Evolutionary conservation across 148 eudicot species (phyloP), one percentile per base, ranked within the genome.

Genomic region (Nepenthes gracilis): DNA sequence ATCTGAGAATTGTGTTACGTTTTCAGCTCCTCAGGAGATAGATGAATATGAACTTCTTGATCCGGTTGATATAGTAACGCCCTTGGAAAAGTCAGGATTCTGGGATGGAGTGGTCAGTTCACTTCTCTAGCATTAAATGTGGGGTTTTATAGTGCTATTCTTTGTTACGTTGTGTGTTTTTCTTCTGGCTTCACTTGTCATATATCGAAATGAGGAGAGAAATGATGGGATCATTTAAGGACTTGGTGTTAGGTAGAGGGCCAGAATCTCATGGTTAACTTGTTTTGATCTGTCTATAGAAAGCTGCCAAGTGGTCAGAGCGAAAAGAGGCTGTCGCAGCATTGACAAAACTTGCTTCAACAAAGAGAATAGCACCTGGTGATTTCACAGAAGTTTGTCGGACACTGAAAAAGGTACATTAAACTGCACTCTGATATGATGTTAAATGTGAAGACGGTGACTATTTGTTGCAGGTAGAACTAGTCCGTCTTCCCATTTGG

Each of bases 241-340:
- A 2, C 13, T n/a, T 49, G 53, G 53, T 49, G 13, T 0, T 49
- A 10, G 53, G 45, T 40, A 5, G 53, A 49, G 12, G 23, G 4
- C 15, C 11, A 11, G 3, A 49, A 12, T 49, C 15, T 43, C n/a
- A 37, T 36, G 9, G 61, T 4, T 47, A 59, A 35, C 38, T 48
- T 55, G 6, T 47, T 61, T 2, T 35, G 13, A 23, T 59, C 14
- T 58, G 3, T 40, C 38, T 64, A 50, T 69, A 94, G 99, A 94
- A 94, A 94, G 99, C 99, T 73, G 61, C 86, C 59, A 94, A 94
- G 80, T 94, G 99, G 99, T 94, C 90, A 23, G 99, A 94, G 65
- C 75, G 99, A 48, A 94, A 94, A 74, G 99, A 89, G 52, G 99
- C 95, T 64, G 99, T 94, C 65, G 92, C 86, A n/a, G 97, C 89